phyloP scores from a whole-genome alignment of 306 rosid species.

The Inga leiocalycina region DNA sequence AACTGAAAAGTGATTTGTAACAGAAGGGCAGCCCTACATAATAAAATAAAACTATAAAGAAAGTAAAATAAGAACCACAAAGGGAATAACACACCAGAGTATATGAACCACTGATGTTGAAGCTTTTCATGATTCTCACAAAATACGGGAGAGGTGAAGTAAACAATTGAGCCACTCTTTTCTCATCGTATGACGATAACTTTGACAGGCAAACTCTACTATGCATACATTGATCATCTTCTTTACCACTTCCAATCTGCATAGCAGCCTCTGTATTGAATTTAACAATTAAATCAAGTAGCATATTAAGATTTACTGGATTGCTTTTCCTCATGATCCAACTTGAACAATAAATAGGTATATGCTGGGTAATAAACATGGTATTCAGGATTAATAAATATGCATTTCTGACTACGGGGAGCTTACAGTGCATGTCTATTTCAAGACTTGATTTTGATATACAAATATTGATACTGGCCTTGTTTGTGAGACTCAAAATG shows the following conservation, averaged over 20 bases:
- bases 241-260: constrained; percentile 54
- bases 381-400: constrained; percentile 9
- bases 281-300: constrained; percentile 44
- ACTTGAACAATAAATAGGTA: constrained; percentile 13
- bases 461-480: background rate
- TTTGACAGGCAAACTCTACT: constrained; percentile 54
- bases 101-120: constrained; percentile 84
- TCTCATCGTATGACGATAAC: constrained; percentile 59
- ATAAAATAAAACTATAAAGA: constrained; percentile 15
- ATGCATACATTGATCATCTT: constrained; percentile 40
- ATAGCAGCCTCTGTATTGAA: constrained; percentile 50
- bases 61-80: constrained; percentile 24
- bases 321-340: constrained; percentile 24
- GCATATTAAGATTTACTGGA: constrained; percentile 19
- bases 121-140: constrained; percentile 88
- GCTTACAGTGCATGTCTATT: constrained; percentile 16
- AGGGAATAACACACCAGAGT: constrained; percentile 75
- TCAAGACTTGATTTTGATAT: constrained; percentile 11
- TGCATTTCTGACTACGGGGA: constrained; percentile 2
- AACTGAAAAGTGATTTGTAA: constrained; percentile 23
- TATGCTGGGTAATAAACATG: constrained; percentile 4
- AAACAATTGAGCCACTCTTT: constrained; percentile 71
- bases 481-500: constrained; percentile 32
- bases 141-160: constrained; percentile 74
- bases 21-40: constrained; percentile 5